These are phyloP conservation scores for Fusarium fujikuroi DNA, from an alignment of 2,329 filamentous ascomycete species.

Conservation along the genomic window DNA sequence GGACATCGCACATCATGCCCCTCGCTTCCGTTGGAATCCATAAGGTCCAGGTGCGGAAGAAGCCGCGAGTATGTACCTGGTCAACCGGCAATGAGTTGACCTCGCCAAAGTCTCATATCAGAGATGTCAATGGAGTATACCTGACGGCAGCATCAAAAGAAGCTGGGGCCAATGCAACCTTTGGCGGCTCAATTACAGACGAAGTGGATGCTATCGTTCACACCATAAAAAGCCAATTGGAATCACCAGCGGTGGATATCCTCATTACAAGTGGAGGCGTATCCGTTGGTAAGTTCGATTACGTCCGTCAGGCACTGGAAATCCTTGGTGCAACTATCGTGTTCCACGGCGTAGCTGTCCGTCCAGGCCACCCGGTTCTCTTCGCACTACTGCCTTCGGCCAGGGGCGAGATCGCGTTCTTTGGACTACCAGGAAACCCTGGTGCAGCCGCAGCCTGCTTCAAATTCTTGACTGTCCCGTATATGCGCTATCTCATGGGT, in stretches of 20 bases:
- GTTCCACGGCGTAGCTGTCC: not conserved
- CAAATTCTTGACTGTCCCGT: not conserved
- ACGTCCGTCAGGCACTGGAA: not conserved
- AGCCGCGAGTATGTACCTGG: not conserved
- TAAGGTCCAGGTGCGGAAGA: accelerated
- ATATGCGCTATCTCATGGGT: accelerated
- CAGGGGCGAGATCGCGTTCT: not conserved
- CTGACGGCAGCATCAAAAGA: not conserved
- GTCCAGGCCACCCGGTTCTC: not conserved
- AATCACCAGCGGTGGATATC: not conserved
- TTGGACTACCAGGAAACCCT: not conserved
- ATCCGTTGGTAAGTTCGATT: not conserved
- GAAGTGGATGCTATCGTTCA: not conserved
- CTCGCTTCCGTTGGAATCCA: not conserved
- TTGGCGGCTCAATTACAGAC: not conserved
- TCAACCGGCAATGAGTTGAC: not conserved
- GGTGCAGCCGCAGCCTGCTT: not conserved
- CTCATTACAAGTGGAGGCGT: not conserved
- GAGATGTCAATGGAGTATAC: not conserved
- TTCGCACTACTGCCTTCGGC: accelerated
- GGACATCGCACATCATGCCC: not conserved
- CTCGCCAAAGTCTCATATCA: not conserved
- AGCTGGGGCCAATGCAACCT: not conserved
- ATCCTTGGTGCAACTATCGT: not conserved
- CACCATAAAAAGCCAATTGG: not conserved